These are phyloP conservation scores for Neonectria sp. DNA, from an alignment of 2,329 filamentous ascomycete species.

Conservation along the genomic window DNA sequence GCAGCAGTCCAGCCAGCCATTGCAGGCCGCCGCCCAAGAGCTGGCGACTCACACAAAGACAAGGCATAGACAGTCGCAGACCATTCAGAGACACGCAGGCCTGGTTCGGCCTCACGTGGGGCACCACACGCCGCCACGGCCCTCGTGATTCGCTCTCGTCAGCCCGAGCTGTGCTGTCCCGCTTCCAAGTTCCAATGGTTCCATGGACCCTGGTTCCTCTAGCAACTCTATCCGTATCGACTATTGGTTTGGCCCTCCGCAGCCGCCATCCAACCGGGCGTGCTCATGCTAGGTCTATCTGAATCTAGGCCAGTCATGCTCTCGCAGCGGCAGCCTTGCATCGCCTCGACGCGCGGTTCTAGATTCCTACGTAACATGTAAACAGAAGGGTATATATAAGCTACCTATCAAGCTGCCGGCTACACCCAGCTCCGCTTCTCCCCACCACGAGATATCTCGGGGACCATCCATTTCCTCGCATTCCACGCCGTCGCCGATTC, in stretches of 20 bases:
- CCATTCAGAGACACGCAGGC: slow-evolving; percentile 30
- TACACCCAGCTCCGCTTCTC: slow-evolving; percentile 4
- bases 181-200: slow-evolving; percentile 21
- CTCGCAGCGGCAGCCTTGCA: slow-evolving; percentile 21
- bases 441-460: neutral
- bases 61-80: slow-evolving; percentile 9
- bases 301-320: slow-evolving; percentile 17
- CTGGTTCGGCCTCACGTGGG: slow-evolving; percentile 42
- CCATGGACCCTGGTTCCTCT: slow-evolving; percentile 31
- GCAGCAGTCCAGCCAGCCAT: slow-evolving; percentile 24
- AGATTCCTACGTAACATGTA: neutral
- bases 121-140: slow-evolving; percentile 24
- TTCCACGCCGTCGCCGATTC: slow-evolving; percentile 12
- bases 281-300: neutral
- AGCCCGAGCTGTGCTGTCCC: neutral
- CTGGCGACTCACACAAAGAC: slow-evolving; percentile 15
- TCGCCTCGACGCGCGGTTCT: slow-evolving; percentile 11
- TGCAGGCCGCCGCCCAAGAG: neutral
- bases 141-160: slow-evolving; percentile 41
- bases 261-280: slow-evolving; percentile 26
- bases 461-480: slow-evolving; percentile 3
- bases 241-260: slow-evolving; percentile 20
- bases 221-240: slow-evolving; percentile 25
- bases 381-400: slow-evolving; percentile 22
- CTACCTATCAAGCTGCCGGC: neutral